Conservation (phyloP, 352 stramenopile genomes). For the Blastocystis sp. region DNA sequence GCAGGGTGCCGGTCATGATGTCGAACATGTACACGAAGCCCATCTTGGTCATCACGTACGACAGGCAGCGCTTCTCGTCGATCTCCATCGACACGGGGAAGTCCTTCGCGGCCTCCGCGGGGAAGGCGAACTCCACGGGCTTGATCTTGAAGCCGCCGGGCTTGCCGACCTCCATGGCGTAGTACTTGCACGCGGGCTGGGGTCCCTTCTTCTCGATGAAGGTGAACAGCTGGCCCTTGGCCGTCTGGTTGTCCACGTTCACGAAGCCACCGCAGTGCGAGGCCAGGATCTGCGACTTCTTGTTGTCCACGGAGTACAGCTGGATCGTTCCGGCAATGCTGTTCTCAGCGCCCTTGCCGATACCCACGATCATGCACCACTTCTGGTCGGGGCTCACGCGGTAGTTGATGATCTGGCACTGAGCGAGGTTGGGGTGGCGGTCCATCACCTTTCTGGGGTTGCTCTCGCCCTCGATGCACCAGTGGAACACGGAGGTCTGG, state of each 20-base stretch:
- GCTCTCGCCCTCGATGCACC: conserved; percentile 84
- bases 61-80: conserved; percentile 85
- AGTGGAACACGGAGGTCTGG: conserved; percentile 92
- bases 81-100: conserved; percentile 96
- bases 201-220: conserved; percentile 85
- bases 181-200: conserved; percentile 73
- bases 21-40: conserved; percentile 99
- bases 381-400: conserved; percentile 92
- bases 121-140: conserved; percentile 89
- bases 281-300: conserved; percentile 93
- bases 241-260: conserved; percentile 82
- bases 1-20: conserved; percentile 92
- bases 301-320: conserved; percentile 95
- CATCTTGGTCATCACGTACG: conserved; percentile 99
- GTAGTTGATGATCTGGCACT: conserved; percentile 99
- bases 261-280: conserved; percentile 93
- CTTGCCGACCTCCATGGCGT: conserved; percentile 97
- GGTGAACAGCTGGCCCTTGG: conserved; percentile 78
- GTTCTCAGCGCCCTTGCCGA: conserved; percentile 85
- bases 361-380: conserved; percentile 96
- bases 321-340: conserved; percentile 86
- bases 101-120: conserved; percentile 89
- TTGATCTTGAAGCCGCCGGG: conserved; percentile 89
- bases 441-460: conserved; percentile 94
- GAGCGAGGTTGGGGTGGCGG: conserved; percentile 87